Evolutionary conservation across 306 rosid genomes (phyloP).

Genomic region (Cicer cuneatum): DNA sequence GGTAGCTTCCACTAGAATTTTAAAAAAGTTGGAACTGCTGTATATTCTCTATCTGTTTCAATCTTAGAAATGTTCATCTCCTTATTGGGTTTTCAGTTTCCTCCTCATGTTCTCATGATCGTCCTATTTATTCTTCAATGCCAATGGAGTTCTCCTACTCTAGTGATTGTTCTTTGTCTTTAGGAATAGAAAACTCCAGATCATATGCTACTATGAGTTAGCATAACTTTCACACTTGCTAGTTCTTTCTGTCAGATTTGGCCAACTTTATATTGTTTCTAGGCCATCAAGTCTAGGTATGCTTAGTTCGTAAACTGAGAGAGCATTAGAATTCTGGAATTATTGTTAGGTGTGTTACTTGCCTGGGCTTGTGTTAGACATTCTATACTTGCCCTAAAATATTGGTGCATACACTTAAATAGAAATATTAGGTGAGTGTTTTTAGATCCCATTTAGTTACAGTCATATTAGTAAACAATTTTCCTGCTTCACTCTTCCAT

Average conservation of each 20-base stretch:
- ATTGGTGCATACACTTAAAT: not conserved
- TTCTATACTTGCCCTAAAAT: slow-evolving; percentile 21
- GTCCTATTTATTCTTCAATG: slow-evolving; percentile 11
- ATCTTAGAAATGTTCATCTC: slow-evolving; percentile 2
- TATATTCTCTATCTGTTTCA: not conserved
- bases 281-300: not conserved
- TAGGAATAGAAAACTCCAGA: not conserved
- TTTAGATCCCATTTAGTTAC: slow-evolving; percentile 23
- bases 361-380: not conserved
- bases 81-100: slow-evolving; percentile 3
- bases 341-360: not conserved
- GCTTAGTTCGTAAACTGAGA: not conserved
- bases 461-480: slow-evolving; percentile 30
- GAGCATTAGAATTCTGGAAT: slow-evolving; percentile 5
- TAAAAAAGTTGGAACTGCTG: not conserved
- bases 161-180: not conserved
- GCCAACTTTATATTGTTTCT: not conserved
- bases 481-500: slow-evolving; percentile 18
- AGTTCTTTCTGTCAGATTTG: not conserved
- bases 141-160: not conserved
- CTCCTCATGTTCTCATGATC: slow-evolving; percentile 1
- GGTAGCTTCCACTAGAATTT: slow-evolving; percentile 1
- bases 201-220: not conserved
- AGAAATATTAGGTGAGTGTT: slow-evolving; percentile 14
- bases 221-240: not conserved